These are phyloP conservation scores for Teunomyces gatunensis DNA, from an alignment of 805 yeast species.

Conservation along the genomic window DNA sequence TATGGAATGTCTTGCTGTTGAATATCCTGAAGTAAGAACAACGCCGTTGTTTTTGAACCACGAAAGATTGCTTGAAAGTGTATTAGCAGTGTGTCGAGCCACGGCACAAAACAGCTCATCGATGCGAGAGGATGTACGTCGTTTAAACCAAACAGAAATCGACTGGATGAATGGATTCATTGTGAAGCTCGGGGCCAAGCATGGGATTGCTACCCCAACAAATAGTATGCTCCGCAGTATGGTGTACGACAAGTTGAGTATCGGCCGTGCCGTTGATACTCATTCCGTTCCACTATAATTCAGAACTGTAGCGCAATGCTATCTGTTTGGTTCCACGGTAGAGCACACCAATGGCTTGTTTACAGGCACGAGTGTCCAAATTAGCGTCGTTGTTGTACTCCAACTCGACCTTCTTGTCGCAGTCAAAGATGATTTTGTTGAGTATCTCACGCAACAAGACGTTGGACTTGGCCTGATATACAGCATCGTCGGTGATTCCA, in stretches of 20 bases:
- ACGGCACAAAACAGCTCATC: constrained; percentile 63
- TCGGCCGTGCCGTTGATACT: constrained; percentile 28
- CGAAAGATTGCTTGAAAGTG: constrained; percentile 34
- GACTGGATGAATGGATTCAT: constrained; percentile 83
- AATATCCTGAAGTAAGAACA: constrained; percentile 20
- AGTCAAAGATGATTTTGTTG: constrained; percentile 21
- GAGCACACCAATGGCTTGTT: constrained; percentile 20
- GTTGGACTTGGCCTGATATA: constrained; percentile 22
- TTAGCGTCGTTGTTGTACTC: constrained; percentile 17
- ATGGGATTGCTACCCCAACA: constrained; percentile 42
- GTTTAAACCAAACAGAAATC: constrained; percentile 66
- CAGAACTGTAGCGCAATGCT: constrained; percentile 10
- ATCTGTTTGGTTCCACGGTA: constrained; percentile 25
- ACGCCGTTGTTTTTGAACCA: constrained; percentile 28
- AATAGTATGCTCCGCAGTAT: constrained; percentile 47
- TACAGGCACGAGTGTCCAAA: constrained; percentile 13
- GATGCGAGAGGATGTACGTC: constrained; percentile 66
- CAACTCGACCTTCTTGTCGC: constrained; percentile 16
- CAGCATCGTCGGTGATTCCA: constrained; percentile 50
- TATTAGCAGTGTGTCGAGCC: constrained; percentile 24
- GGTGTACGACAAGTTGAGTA: constrained; percentile 38
- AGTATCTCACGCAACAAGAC: constrained; percentile 32
- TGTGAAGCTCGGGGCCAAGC: constrained; percentile 49
- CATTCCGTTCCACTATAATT: constrained; percentile 6
- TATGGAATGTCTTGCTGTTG: constrained; percentile 38